These are phyloP conservation scores for Echites panduratus DNA, from an alignment of 257 asterid genomes.

Conservation along the genomic window DNA sequence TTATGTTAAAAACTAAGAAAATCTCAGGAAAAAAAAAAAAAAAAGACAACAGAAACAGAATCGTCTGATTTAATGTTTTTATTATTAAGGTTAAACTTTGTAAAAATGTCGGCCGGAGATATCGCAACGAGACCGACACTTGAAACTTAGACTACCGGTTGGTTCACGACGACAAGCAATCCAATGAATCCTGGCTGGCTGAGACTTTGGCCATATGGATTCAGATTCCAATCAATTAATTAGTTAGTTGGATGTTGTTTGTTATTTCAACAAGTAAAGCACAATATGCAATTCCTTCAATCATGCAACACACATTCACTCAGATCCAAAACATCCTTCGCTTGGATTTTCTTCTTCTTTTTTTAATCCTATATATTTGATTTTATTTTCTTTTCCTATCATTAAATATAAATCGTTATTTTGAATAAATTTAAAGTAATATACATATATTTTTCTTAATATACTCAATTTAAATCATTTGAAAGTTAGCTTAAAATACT, in stretches of 20 bases:
- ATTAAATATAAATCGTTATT: too few species aligned
- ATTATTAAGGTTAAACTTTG: not conserved
- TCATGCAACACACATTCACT: constrained; percentile 4
- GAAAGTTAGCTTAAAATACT: too few species aligned
- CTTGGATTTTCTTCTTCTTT: not conserved
- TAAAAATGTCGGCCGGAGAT: constrained; percentile 5
- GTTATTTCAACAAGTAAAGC: not conserved
- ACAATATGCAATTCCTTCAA: not conserved
- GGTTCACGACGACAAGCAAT: not conserved
- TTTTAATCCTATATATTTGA: too few species aligned
- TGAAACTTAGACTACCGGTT: too few species aligned
- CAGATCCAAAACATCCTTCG: not conserved
- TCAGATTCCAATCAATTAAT: too few species aligned
- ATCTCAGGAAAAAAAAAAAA: too few species aligned
- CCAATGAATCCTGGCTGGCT: not conserved
- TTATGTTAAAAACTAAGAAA: too few species aligned
- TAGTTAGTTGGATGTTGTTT: not conserved
- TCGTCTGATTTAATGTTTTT: not conserved
- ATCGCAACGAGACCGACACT: not conserved
- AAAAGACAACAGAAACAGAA: not conserved
- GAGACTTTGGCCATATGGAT: too few species aligned
- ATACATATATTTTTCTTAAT: too few species aligned
- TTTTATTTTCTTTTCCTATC: not conserved
- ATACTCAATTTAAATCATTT: too few species aligned
- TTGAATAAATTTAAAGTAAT: too few species aligned